A percentile compares a stretch with the other conserved stretches of the same genome.
Evolutionary conservation across 83 land plant species (phyloP).

Genomic region (Isoetes engelmannii): DNA sequence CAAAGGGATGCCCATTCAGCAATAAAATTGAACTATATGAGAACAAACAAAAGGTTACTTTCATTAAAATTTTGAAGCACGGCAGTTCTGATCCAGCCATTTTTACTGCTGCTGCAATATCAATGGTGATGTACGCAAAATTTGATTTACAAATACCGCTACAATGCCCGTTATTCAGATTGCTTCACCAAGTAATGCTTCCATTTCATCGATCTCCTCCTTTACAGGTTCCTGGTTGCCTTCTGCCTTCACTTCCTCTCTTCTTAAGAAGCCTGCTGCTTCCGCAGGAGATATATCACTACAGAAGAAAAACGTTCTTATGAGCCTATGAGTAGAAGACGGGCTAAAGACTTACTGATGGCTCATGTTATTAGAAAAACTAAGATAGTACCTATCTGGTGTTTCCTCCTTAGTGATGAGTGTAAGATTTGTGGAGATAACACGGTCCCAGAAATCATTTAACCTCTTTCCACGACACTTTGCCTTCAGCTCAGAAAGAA

Average conservation of each 20-base stretch:
- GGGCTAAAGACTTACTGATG: background rate
- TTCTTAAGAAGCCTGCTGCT: conserved; percentile 43
- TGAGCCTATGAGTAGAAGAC: background rate
- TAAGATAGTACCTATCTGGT: conserved; percentile 56
- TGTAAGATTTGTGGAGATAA: conserved; percentile 39
- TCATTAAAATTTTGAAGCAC: no score
- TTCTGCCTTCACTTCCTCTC: conserved; percentile 19
- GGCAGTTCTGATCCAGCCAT: no score
- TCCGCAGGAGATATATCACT: conserved; percentile 59
- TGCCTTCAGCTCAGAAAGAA: conserved; percentile 37
- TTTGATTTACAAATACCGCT: no score
- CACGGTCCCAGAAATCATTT: conserved; percentile 48
- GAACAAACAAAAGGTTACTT: no score
- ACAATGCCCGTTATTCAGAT: conserved; percentile 13
- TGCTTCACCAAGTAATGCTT: conserved; percentile 32
- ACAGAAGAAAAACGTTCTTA: conserved; percentile 12
- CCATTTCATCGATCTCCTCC: conserved; percentile 42
- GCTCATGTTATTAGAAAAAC: background rate
- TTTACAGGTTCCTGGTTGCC: conserved; percentile 11
- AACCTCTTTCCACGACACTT: conserved; percentile 55
- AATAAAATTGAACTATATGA: no score
- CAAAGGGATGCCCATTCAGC: no score
- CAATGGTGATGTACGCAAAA: no score
- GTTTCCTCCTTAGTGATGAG: conserved; percentile 73
- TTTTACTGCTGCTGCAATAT: no score